Evolutionary conservation across 768 basidiomycete species (phyloP).

Genomic region (Mycena venus): DNA sequence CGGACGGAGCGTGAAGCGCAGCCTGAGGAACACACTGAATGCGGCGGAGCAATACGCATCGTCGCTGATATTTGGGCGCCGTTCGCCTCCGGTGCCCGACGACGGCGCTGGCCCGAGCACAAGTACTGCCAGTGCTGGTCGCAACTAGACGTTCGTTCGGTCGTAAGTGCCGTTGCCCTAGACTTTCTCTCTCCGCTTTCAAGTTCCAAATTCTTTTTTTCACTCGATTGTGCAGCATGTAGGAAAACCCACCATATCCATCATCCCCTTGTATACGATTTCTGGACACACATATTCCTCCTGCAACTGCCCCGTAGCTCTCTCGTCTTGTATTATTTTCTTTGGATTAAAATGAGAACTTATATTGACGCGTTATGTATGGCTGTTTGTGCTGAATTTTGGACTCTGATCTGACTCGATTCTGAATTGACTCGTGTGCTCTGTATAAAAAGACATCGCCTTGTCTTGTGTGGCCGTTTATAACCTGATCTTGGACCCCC

Average conservation of each 20-base stretch:
- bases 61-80: slow-evolving; percentile 75
- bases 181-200: not conserved
- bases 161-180: not conserved
- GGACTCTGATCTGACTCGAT: not conserved
- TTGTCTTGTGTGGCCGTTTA: not conserved
- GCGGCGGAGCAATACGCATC: slow-evolving; percentile 80
- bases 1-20: slow-evolving; percentile 74
- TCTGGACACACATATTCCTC: not conserved
- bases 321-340: slow-evolving; percentile 3
- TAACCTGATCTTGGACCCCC: slow-evolving; percentile 3
- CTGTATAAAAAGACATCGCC: slow-evolving; percentile 9
- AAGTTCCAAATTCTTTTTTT: not conserved
- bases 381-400: slow-evolving; percentile 4
- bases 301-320: not conserved
- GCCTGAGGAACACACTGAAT: slow-evolving; percentile 74
- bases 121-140: not conserved
- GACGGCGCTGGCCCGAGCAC: slow-evolving; percentile 11
- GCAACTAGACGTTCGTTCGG: not conserved
- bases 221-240: not conserved
- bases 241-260: not conserved
- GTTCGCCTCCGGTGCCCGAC: slow-evolving; percentile 36
- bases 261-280: slow-evolving; percentile 26
- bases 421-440: slow-evolving; percentile 7
- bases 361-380: slow-evolving; percentile 28
- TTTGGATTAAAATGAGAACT: not conserved